These are phyloP conservation scores for Heliamphora exappendiculata DNA, from an alignment of 148 eudicot species.

Conservation along the genomic window DNA sequence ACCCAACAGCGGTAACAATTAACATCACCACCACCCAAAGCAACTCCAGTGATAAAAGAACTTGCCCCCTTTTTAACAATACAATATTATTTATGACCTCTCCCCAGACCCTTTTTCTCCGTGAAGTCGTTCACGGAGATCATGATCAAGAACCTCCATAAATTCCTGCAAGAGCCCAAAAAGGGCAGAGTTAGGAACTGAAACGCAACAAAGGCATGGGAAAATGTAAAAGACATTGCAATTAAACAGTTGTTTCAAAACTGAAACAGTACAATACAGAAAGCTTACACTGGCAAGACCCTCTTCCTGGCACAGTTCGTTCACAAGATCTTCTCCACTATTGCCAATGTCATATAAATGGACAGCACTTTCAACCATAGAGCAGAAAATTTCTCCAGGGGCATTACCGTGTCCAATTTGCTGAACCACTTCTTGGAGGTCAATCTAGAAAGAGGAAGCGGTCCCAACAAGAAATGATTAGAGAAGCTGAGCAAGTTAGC, in stretches of 20 bases:
- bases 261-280: too few species aligned
- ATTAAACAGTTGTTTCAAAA: background rate
- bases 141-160: slow-evolving; percentile 25
- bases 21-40: background rate
- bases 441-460: slow-evolving; percentile 18
- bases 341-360: slow-evolving; percentile 8
- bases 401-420: slow-evolving; percentile 31
- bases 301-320: slow-evolving; percentile 28
- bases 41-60: background rate
- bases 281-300: slow-evolving; percentile 28
- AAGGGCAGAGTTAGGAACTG: background rate
- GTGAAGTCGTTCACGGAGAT: slow-evolving; percentile 20
- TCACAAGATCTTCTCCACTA: slow-evolving; percentile 16
- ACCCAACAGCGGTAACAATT: background rate
- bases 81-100: background rate
- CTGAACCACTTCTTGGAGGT: slow-evolving; percentile 28
- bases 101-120: slow-evolving; percentile 11
- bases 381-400: slow-evolving; percentile 26
- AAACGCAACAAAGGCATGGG: background rate
- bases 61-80: background rate
- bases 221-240: background rate
- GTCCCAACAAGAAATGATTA: slow-evolving; percentile 2
- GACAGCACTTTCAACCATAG: slow-evolving; percentile 26
- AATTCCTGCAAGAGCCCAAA: slow-evolving; percentile 24
- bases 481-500: too few species aligned